phyloP scores from a whole-genome alignment of 768 basidiomycete genomes.

The Suillus subluteus region DNA sequence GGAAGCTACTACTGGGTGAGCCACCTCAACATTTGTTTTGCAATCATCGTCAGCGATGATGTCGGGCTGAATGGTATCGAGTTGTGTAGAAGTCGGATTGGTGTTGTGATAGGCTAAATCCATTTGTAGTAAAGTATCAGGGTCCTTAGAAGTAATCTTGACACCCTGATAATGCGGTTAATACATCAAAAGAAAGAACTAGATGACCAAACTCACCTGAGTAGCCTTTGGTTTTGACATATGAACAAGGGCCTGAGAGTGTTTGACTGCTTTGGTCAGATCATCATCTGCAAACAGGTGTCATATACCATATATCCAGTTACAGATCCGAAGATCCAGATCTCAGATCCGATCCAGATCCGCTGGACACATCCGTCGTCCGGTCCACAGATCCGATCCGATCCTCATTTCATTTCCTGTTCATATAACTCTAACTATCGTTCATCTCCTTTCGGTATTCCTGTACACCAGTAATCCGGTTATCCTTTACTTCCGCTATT shows the following conservation, averaged over 20 bases:
- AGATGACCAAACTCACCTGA: neutral
- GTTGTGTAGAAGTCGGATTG: neutral
- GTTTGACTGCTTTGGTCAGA: neutral
- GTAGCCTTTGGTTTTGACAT: neutral
- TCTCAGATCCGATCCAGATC: too few relatives aligned
- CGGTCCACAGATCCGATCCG: too few relatives aligned
- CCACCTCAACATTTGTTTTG: neutral
- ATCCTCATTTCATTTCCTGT: too few relatives aligned
- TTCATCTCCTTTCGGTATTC: too few relatives aligned
- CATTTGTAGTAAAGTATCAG: neutral
- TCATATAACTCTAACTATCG: too few relatives aligned
- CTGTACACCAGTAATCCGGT: too few relatives aligned
- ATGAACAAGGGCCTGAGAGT: neutral
- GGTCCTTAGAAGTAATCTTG: neutral
- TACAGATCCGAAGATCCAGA: too few relatives aligned
- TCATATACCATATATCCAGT: too few relatives aligned
- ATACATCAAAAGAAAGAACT: neutral
- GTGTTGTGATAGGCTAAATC: neutral
- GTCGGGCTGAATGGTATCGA: neutral
- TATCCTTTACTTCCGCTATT: too few relatives aligned
- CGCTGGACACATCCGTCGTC: too few relatives aligned
- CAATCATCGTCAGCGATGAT: fast-evolving
- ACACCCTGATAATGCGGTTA: neutral
- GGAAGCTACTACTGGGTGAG: neutral
- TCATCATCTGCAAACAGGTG: neutral